phyloP scores from a whole-genome alignment of 164 flowering plant species.

The Cinnamomum chago region DNA sequence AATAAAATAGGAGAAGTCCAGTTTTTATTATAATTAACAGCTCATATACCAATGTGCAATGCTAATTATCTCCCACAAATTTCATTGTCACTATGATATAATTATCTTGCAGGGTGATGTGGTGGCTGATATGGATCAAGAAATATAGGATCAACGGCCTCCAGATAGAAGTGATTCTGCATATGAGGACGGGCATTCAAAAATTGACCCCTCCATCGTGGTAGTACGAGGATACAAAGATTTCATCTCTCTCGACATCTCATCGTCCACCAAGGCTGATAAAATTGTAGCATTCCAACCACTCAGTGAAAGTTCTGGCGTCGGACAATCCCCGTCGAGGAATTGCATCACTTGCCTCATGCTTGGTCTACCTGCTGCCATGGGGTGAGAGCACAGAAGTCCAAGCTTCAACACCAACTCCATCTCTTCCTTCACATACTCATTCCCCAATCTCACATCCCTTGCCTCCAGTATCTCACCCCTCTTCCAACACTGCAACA shows the following conservation, averaged over 20 bases:
- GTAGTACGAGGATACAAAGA: not conserved
- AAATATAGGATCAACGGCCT: not conserved
- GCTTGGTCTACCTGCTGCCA: conserved; percentile 10
- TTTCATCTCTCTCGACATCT: no score
- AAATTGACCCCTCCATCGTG: not conserved
- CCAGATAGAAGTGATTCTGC: not conserved
- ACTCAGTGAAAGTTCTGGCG: not conserved
- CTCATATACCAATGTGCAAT: no score
- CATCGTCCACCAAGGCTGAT: no score
- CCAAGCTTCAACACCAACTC: conserved; percentile 24
- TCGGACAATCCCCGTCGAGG: conserved; percentile 1
- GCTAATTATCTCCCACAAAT: no score
- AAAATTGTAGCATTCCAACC: not conserved
- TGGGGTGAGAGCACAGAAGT: conserved; percentile 13
- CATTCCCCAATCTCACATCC: conserved; percentile 13
- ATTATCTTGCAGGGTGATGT: no score
- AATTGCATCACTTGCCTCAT: conserved; percentile 18
- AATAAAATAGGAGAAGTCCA: no score
- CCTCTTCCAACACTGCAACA: not conserved
- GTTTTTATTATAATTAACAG: no score
- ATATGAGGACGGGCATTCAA: not conserved
- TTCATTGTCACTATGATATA: no score
- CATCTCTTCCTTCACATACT: conserved; percentile 17
- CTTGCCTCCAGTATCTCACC: conserved; percentile 12
- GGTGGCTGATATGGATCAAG: no score